Base-by-base conservation (phyloP, 179 eudicot species). In the Silene vulgaris region DNA sequence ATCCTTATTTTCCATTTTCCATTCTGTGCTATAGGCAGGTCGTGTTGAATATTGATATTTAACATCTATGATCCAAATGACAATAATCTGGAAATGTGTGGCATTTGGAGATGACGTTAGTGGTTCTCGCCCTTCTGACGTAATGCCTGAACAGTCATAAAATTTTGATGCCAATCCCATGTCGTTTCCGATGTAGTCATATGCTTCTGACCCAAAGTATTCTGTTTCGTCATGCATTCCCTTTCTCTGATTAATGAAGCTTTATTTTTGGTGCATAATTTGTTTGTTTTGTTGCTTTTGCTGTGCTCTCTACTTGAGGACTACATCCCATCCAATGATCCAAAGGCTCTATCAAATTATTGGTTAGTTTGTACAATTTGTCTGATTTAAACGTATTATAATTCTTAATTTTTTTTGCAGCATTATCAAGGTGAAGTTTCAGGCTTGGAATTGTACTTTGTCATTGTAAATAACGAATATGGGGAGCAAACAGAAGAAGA, bases 401-500 rank as follows among this genome's bases (percentile, higher is more conserved):
- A 65, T 54, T 21, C 0, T 65, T 1, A 7, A 29, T 30, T 78
- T 75, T 72, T 60, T 17, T 54, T 83, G 71, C 88, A 95, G 99
- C 97, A 79, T 82, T 92, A 87, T 85, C 82, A 86, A 76, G 96
- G 95, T 68, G 97, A 95, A 72, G 78, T 89, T 68, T 87, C 97
- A 6, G 88, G 80, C 74, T 86, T 95, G 80, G 99, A 92, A 75
- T 83, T 95, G 84, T 95, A 95, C 81, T 95, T 92, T 77, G 99
- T 95, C 57, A 89, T 95, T 77, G 78, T 89, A 69, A 95, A 95
- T 81, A 95, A 90, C 83, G 99, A 95, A 80, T 95, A 90, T 82
- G 99, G 99, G 73, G 99, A 95, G 83, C 97, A 92, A 89, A 85
- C 88, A 67, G 93, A 89, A 77, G 95, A 95, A 84, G 99, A 95